Base-by-base conservation (phyloP, 495 filamentous ascomycete genomes). In the Trichoderma asperelloides region DNA sequence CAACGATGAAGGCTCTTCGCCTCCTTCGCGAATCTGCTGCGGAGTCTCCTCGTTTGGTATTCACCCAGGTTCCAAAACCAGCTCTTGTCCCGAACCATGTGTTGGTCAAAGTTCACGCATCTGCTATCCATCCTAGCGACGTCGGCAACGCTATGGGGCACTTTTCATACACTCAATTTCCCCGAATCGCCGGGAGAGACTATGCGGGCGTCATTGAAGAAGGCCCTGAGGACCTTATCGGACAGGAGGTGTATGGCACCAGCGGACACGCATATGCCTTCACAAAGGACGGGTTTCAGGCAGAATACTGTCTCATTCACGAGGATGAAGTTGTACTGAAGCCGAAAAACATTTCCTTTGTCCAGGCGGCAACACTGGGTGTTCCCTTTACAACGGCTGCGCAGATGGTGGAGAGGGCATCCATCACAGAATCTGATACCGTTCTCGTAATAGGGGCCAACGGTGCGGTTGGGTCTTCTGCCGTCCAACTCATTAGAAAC, bases 261-360 rank as follows among this genome's bases (percentile, higher is more conserved):
- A 60, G 55, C 25, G 55, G 55, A 4, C 55, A 30, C 23, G 23
- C 23, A 25, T 60, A 60, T 21, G 55, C 55, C 55, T 60, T 60
- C 18, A 60, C 55, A 25, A 60, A 60, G 55, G 55, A 60, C 27
- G 55, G 55, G 13, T 60, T 60, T 21, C 55, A 60, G 25, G 55
- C 55, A 25, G 55, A 60, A 30, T 60, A 60, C 25, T 60, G 55
- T 12, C 55, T 60, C 5, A 18, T 60, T 5, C 55, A 60, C 25
- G 55, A 60, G 55, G 55, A 60, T 4, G 55, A 60, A 11, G 13
- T 60, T 30, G 55, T 21, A 3, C 25, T 60, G 55, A 60, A 60
- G 55, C 55, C 55, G 55, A 30, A 30, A 12, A 60, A 16, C 25
- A 2, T 60, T 9, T 28, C 55, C 11, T 60, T 60, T 16, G 55